Evolutionary conservation across 2,329 filamentous ascomycete species (phyloP).

Genomic region (Elsinoe batatas): DNA sequence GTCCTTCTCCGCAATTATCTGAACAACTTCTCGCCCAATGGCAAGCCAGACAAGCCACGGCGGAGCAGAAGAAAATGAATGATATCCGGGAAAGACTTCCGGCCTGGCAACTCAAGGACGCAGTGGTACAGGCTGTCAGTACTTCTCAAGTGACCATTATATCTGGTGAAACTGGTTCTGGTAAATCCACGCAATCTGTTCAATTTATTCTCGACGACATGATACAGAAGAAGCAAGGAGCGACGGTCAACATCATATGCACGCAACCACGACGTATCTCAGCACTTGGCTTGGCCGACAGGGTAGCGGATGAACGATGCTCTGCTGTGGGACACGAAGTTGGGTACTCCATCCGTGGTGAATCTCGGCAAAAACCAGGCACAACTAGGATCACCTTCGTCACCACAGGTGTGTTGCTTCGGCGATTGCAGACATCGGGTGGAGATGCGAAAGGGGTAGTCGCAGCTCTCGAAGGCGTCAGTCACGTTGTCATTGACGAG

Average conservation of each 20-base stretch:
- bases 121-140: constrained; percentile 65
- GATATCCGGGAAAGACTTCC: constrained; percentile 63
- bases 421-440: constrained; percentile 83
- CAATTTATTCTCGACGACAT: constrained; percentile 93
- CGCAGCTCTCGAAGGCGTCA: constrained; percentile 76
- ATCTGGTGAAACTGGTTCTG: constrained; percentile 90
- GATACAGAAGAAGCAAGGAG: constrained; percentile 64
- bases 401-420: constrained; percentile 84
- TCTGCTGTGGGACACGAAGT: constrained; percentile 74
- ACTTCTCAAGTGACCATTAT: constrained; percentile 87
- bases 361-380: constrained; percentile 61
- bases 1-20: constrained; percentile 46
- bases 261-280: constrained; percentile 94
- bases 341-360: constrained; percentile 83
- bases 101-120: constrained; percentile 74
- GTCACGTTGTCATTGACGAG: constrained; percentile 91
- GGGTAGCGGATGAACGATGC: constrained; percentile 87
- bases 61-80: constrained; percentile 66
- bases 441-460: constrained; percentile 70
- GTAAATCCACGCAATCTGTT: constrained; percentile 93
- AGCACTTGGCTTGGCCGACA: constrained; percentile 83
- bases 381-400: constrained; percentile 89
- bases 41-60: constrained; percentile 54
- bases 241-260: constrained; percentile 79
- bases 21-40: constrained; percentile 54